phyloP scores from a whole-genome alignment of 805 yeast species.

The Diddensiella santjacobensis region DNA sequence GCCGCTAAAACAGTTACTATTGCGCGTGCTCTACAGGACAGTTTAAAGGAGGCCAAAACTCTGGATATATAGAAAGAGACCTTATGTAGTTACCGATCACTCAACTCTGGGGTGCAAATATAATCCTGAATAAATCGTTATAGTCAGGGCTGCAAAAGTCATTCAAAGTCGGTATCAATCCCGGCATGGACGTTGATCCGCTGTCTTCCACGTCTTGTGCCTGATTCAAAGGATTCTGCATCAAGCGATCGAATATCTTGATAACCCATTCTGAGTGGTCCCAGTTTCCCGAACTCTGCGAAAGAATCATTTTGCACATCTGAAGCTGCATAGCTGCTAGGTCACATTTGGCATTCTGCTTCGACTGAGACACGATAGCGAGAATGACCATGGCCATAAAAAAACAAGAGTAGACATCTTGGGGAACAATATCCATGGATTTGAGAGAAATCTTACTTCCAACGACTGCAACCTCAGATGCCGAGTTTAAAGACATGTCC shows the following conservation, averaged over 20 bases:
- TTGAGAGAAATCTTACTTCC: not conserved
- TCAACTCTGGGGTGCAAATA: no score
- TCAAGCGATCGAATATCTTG: not conserved
- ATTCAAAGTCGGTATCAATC: no score
- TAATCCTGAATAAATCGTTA: no score
- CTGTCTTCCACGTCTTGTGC: no score
- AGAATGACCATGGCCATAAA: not conserved
- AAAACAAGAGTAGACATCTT: not conserved
- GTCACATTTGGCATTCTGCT: not conserved
- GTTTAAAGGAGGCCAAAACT: no score
- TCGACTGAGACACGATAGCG: not conserved
- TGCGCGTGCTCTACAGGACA: not conserved
- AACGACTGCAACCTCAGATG: not conserved
- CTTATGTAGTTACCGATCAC: no score
- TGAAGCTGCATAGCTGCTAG: not conserved
- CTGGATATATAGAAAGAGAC: no score
- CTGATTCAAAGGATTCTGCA: no score
- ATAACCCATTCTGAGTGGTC: not conserved
- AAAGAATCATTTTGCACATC: not conserved
- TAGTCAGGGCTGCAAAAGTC: no score
- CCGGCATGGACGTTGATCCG: no score
- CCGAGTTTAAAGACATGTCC: not conserved
- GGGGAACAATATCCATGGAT: not conserved
- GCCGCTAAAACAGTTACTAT: not conserved
- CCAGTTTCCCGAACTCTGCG: not conserved